phyloP scores from a whole-genome alignment of 371 early-diverging fungal genomes.

The Chytridium lagenaria region DNA sequence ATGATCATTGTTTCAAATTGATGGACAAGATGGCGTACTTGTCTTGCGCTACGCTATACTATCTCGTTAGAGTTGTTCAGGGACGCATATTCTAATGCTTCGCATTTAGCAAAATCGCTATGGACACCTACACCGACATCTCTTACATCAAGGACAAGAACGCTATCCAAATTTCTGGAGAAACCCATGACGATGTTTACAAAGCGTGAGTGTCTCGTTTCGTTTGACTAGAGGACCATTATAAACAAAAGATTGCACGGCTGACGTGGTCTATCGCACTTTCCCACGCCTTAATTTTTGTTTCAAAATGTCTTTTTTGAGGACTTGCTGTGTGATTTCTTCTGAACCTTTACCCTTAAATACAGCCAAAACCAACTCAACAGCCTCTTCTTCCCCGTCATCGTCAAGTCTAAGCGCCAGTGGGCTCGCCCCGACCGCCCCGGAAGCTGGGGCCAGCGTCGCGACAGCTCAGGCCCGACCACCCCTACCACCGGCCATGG shows the following conservation, averaged over 20 bases:
- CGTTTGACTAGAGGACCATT: too few species aligned
- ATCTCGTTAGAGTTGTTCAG: not conserved
- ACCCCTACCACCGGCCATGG: conserved; percentile 25
- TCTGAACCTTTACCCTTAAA: not conserved
- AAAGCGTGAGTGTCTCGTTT: conserved; percentile 47
- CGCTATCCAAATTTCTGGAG: conserved; percentile 59
- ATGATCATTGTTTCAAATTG: too few species aligned
- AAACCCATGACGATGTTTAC: conserved; percentile 59
- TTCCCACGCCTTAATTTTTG: not conserved
- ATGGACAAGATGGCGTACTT: not conserved
- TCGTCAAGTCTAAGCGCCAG: conserved; percentile 53
- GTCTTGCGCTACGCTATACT: not conserved
- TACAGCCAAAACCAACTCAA: conserved; percentile 55
- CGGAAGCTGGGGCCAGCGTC: conserved; percentile 58
- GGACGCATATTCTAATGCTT: not conserved
- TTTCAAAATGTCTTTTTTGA: conserved; percentile 3
- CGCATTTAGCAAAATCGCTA: conserved; percentile 50
- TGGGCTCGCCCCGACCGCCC: conserved; percentile 64
- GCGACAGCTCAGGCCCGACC: conserved; percentile 38
- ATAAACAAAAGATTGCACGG: too few species aligned
- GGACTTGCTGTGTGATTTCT: conserved; percentile 9
- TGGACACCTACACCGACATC: conserved; percentile 59
- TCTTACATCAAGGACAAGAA: conserved; percentile 57
- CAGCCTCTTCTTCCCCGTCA: conserved; percentile 54
- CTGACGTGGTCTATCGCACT: not conserved